Evolutionary conservation across 2,329 filamentous ascomycete genomes (phyloP).

Genomic region (Exophiala sideris): DNA sequence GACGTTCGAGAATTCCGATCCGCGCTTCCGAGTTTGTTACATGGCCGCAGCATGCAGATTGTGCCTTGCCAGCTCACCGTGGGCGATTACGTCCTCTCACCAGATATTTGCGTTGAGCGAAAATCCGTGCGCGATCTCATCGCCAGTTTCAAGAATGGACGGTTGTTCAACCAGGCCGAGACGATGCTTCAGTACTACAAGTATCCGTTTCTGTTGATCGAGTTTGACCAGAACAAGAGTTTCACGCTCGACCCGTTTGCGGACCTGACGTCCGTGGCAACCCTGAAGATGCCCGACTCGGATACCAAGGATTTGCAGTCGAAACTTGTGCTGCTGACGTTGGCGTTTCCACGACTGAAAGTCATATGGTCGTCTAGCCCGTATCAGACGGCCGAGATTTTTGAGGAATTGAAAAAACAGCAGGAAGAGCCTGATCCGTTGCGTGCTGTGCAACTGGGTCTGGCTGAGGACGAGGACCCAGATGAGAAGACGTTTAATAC

Average conservation of each 20-base stretch:
- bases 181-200: constrained; percentile 94
- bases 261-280: constrained; percentile 61
- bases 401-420: constrained; percentile 85
- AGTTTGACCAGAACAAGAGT: constrained; percentile 95
- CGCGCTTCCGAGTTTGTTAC: constrained; percentile 82
- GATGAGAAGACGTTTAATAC: constrained; percentile 72
- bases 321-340: constrained; percentile 85
- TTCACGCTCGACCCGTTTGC: constrained; percentile 79
- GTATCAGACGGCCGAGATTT: constrained; percentile 96
- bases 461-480: constrained; percentile 57
- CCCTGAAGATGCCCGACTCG: constrained; percentile 59
- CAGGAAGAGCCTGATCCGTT: constrained; percentile 88
- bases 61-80: constrained; percentile 96
- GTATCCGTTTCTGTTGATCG: constrained; percentile 84
- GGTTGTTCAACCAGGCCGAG: constrained; percentile 87
- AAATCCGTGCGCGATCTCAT: constrained; percentile 92
- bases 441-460: constrained; percentile 75
- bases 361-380: constrained; percentile 87
- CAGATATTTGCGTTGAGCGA: constrained; percentile 86
- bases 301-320: constrained; percentile 76
- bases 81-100: constrained; percentile 91
- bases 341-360: constrained; percentile 83
- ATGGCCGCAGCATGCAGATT: constrained; percentile 82
- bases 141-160: constrained; percentile 84
- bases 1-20: constrained; percentile 96